Evolutionary conservation across 768 basidiomycete genomes (phyloP), one percentile per base, ranked within the genome.

Genomic region (Termitomyces sp.): DNA sequence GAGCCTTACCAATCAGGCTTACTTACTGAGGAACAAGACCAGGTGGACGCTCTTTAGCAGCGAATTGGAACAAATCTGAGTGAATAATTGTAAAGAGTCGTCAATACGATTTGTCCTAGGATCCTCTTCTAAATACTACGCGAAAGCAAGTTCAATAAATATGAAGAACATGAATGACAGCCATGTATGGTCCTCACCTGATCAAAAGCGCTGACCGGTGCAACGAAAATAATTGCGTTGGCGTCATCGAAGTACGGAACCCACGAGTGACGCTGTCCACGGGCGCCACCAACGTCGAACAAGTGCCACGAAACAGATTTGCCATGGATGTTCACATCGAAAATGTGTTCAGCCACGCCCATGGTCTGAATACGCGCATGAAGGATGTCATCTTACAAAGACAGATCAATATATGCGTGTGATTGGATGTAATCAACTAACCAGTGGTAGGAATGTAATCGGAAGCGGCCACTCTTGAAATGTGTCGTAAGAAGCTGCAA

Each of bases 361-460:
- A 94, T 91, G 7, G 91, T 94, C 68, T 93, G 93, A 55, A 94
- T 88, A 38, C 91, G 87, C n/a, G 90, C 91, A 67, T 91, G 90
- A 18, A 94, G 77, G 57, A 94, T 91, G 67, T 94, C 91, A 70
- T 93, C 91, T 91, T 47, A 16, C 16, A 35, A 61, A 26, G 8
- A 38, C 23, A 55, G 13, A 62, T 74, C 56, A 71, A 63, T 68
- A 70, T 71, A 73, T 72, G 70, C 68, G 66, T 43, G 32, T 56
- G 58, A 48, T 57, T 50, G 52, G 36, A 48, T 6, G 33, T 5
- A 57, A 32, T 36, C 16, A 16, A 61, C 73, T 43, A 69, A 89
- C 90, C 90, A 43, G 84, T 91, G 2, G 86, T 85, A 30, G 91
- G 91, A 46, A 90, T 71, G 66, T 93, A 94, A 55, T 84, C 82